These are phyloP conservation scores for Metschnikowia anglica DNA, from an alignment of 805 yeast species.

Conservation along the genomic window DNA sequence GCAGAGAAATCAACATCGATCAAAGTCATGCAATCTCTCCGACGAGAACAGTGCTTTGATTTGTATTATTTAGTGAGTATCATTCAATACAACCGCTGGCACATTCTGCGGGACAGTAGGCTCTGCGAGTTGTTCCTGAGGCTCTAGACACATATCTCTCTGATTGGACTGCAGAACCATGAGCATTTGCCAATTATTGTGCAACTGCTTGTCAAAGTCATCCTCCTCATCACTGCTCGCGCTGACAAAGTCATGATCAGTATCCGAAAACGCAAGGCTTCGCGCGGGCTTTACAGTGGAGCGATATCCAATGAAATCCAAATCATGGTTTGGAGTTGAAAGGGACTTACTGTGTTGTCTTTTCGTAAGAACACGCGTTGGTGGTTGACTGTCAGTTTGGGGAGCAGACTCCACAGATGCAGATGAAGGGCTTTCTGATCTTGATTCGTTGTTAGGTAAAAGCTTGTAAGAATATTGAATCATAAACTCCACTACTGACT, in stretches of 20 bases:
- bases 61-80: constrained; percentile 1
- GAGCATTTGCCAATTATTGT: constrained; percentile 3
- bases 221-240: constrained; percentile 22
- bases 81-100: constrained; percentile 11
- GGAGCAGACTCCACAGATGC: constrained; percentile 5
- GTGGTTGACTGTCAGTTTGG: constrained; percentile 15
- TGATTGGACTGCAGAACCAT: background rate
- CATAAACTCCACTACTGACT: constrained; percentile 82
- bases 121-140: background rate
- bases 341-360: constrained; percentile 39
- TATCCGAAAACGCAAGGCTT: constrained; percentile 18
- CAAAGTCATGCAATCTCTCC: too few relatives aligned
- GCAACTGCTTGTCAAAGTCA: constrained; percentile 3
- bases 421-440: constrained; percentile 2
- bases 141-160: background rate
- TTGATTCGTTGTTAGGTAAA: constrained; percentile 49
- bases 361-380: constrained; percentile 11
- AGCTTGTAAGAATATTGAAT: constrained; percentile 81
- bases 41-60: too few relatives aligned
- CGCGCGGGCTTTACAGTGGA: constrained; percentile 16
- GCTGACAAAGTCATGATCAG: constrained; percentile 18
- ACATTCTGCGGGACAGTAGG: constrained; percentile 7
- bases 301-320: constrained; percentile 40
- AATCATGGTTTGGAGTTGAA: constrained; percentile 30
- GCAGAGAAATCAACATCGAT: too few relatives aligned